Evolutionary conservation across 192 early-diverging fungal genomes (phyloP).

Genomic region (Entomortierella lignicola): DNA sequence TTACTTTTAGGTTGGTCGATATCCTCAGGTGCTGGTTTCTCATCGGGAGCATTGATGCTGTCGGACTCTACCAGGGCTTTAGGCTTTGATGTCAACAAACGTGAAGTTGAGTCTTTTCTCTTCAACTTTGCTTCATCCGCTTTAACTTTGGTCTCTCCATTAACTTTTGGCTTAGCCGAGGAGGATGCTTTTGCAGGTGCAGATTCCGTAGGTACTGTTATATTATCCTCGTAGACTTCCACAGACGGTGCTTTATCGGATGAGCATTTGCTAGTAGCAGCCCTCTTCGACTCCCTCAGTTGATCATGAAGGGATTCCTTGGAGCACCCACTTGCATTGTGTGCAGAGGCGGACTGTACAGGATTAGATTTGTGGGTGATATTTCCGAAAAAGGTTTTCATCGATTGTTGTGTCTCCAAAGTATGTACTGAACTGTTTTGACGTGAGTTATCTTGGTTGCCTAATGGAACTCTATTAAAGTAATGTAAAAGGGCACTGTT

Average conservation of each 20-base stretch:
- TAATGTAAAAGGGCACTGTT: slow-evolving; percentile 12
- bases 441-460: not conserved
- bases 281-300: no score
- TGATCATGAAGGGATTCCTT: no score
- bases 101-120: not conserved
- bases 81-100: not conserved
- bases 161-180: no score
- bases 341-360: no score
- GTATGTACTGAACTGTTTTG: not conserved
- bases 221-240: no score
- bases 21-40: not conserved
- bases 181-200: no score
- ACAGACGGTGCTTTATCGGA: no score
- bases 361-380: not conserved
- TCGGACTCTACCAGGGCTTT: not conserved
- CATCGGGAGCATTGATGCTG: not conserved
- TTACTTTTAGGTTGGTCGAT: not conserved
- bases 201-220: no score
- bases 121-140: not conserved
- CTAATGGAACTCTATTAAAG: slow-evolving; percentile 10
- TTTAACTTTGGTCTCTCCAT: not conserved
- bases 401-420: not conserved
- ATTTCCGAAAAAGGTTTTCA: not conserved
- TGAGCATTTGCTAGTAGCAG: no score
- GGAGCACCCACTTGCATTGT: no score